Conservation (phyloP, 768 basidiomycete genomes). For the Podaxis carcinomalis region DNA sequence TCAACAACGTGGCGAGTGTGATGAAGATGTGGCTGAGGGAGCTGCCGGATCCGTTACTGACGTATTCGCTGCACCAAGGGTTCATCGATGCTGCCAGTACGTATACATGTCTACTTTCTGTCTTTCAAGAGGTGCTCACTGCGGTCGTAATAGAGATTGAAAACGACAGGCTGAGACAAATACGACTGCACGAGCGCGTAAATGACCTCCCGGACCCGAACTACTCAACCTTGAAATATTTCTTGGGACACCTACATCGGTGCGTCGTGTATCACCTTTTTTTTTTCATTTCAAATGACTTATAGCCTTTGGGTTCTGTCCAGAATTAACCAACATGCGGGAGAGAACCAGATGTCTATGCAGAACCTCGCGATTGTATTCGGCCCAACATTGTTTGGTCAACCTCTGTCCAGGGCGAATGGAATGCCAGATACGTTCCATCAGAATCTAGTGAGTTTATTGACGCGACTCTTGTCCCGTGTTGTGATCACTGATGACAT, state of each 20-base stretch:
- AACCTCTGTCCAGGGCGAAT: conserved; percentile 51
- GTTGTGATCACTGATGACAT: conserved; percentile 13
- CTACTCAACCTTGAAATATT: conserved; percentile 93
- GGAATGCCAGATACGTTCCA: conserved; percentile 65
- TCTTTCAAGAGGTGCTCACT: conserved; percentile 3
- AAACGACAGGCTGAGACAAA: conserved; percentile 92
- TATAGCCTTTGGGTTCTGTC: not conserved
- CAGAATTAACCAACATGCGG: conserved; percentile 73
- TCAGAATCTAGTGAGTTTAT: conserved; percentile 61
- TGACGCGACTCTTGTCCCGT: conserved; percentile 5
- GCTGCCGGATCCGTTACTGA: conserved; percentile 90
- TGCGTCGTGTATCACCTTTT: conserved; percentile 28
- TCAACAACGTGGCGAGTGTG: conserved; percentile 93
- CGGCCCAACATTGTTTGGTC: conserved; percentile 95
- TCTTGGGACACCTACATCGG: conserved; percentile 92
- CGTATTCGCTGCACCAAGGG: conserved; percentile 76
- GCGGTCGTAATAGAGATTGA: conserved; percentile 61
- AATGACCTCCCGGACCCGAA: conserved; percentile 99
- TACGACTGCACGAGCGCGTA: conserved; percentile 93
- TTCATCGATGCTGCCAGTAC: conserved; percentile 95
- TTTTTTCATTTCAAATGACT: not conserved
- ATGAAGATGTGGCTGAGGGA: conserved; percentile 97
- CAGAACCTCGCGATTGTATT: conserved; percentile 96
- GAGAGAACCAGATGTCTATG: conserved; percentile 86
- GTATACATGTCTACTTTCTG: conserved; percentile 24